Evolutionary conservation across 2,329 filamentous ascomycete species (phyloP), one percentile per base, ranked within the genome.

Genomic region (Botrytis galanthina): DNA sequence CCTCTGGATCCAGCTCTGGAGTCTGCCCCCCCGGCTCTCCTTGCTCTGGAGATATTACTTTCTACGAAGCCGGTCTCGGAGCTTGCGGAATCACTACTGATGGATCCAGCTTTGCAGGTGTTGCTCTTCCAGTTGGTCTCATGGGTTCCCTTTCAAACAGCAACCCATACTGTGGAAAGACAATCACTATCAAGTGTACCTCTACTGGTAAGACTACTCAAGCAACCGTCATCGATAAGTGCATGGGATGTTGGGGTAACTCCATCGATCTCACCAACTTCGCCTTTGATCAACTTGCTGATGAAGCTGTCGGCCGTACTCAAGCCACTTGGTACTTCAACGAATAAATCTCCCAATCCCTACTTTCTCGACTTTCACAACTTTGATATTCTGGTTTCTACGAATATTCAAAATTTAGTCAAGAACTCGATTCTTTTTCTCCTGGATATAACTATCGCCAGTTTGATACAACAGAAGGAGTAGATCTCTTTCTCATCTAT

Each of bases 221-320:
- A 3, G 92, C 89, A 75, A 86, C 78, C 5, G 88, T 95, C 75
- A 87, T 87, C 70, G 93, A 96, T 85, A 93, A 93, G 84, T 96
- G 93, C 86, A 87, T 88, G 83, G 90, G 91, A 78, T 96, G 93
- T 82, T 79, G 70, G 67, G 70, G 78, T 48, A 76, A 81, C 59
- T 84, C 86, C 78, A 87, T 94, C 67, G 92, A 94, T 79, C 85
- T 91, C 77, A 88, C 87, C 76, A 69, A 48, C 46, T 35, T 46
- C 16, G 71, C 51, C 16, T 72, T 60, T 3, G 39, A 69, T 61
- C 83, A 85, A 32, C 83, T 92, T 71, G 77, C 86, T 72, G 79
- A 82, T 39, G 81, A 86, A n/a, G 82, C 77, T 35, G 78, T 81
- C 48, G 87, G 87, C 42, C 84, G 86, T 72, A 77, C 77, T 46